Conservation (phyloP, 768 basidiomycete species). For the Leccinellum rugosiceps region DNA sequence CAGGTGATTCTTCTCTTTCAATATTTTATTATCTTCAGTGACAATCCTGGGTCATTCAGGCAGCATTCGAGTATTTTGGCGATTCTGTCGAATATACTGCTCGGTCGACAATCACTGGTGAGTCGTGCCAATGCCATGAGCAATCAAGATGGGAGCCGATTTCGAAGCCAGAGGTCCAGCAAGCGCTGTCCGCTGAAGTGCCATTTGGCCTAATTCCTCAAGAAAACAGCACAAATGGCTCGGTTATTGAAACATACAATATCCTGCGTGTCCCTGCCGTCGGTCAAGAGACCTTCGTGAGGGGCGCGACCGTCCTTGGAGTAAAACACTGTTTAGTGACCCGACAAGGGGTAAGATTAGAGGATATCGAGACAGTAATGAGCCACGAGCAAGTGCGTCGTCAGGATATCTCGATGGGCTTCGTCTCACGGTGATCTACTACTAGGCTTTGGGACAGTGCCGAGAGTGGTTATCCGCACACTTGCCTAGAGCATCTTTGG, state of each 20-base stretch:
- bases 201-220: constrained; percentile 69
- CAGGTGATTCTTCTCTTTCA: constrained; percentile 37
- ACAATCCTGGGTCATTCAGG: constrained; percentile 30
- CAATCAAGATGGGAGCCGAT: background rate
- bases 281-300: constrained; percentile 47
- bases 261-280: constrained; percentile 42
- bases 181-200: constrained; percentile 41
- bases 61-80: constrained; percentile 46
- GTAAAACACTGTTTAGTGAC: constrained; percentile 70
- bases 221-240: constrained; percentile 76
- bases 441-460: constrained; percentile 78
- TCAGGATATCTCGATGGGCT: background rate
- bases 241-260: constrained; percentile 74
- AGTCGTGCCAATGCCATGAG: constrained; percentile 5
- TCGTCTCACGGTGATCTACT: constrained; percentile 3
- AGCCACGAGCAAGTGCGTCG: constrained; percentile 76
- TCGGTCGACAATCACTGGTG: constrained; percentile 39
- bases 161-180: constrained; percentile 51
- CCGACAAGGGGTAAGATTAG: constrained; percentile 52
- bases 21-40: constrained; percentile 19
- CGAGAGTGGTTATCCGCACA: constrained; percentile 51
- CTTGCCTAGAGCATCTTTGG: constrained; percentile 49
- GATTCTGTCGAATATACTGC: constrained; percentile 42
- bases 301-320: constrained; percentile 55
- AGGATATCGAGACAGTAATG: constrained; percentile 55